Conservation (phyloP, 83 land plant species). For the Diphasiastrum complanatum region DNA sequence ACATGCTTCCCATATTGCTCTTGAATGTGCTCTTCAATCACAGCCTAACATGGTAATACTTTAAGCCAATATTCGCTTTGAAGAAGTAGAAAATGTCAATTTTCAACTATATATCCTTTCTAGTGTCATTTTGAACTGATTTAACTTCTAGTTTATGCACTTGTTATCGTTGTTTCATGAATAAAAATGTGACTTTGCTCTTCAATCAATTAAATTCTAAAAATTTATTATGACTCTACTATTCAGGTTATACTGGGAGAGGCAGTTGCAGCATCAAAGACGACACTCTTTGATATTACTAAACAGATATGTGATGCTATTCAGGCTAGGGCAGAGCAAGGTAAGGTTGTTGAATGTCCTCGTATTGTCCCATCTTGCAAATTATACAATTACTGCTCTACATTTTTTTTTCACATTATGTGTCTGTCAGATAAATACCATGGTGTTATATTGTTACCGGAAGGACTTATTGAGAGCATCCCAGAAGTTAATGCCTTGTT, state of each 20-base stretch:
- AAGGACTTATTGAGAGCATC: conserved; percentile 91
- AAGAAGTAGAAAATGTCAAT: too few relatives aligned
- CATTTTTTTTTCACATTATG: background rate
- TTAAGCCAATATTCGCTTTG: too few relatives aligned
- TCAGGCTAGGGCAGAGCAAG: conserved; percentile 85
- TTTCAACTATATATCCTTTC: too few relatives aligned
- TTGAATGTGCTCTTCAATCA: conserved; percentile 96
- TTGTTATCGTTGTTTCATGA: background rate
- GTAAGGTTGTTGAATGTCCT: conserved; percentile 28
- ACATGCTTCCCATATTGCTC: conserved; percentile 81
- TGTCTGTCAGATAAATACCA: conserved; percentile 71
- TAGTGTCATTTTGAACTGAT: too few relatives aligned
- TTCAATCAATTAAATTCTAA: background rate
- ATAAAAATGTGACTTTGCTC: background rate
- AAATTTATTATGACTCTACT: background rate
- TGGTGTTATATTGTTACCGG: conserved; percentile 92
- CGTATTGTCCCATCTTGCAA: background rate
- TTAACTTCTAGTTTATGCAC: background rate
- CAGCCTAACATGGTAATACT: conserved; percentile 87
- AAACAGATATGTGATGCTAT: conserved; percentile 97
- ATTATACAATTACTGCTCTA: background rate
- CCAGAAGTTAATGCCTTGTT: conserved; percentile 95
- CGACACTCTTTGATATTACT: conserved; percentile 89
- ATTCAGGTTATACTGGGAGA: conserved; percentile 91
- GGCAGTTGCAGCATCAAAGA: conserved; percentile 87